These are phyloP conservation scores for Ogataea methylovora DNA, from an alignment of 805 yeast species.

Conservation along the genomic window DNA sequence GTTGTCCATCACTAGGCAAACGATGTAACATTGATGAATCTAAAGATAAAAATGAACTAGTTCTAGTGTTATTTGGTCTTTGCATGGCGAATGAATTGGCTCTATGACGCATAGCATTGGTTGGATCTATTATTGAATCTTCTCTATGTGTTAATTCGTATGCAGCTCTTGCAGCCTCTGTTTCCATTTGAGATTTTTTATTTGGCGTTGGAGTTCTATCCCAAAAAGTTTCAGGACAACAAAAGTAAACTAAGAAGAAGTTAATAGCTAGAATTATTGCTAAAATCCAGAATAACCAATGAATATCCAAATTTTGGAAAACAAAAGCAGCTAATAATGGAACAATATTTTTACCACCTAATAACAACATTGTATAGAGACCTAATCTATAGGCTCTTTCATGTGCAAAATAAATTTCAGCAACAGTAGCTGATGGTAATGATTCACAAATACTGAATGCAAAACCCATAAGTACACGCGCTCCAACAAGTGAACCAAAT, in stretches of 20 bases:
- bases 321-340: conserved; percentile 51
- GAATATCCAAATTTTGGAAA: conserved; percentile 40
- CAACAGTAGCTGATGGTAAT: conserved; percentile 51
- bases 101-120: background rate
- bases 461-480: conserved; percentile 49
- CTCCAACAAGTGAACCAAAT: conserved; percentile 47
- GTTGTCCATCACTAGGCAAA: background rate
- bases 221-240: conserved; percentile 64
- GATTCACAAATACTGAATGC: conserved; percentile 59
- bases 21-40: background rate
- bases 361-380: conserved; percentile 38
- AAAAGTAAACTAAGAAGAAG: conserved; percentile 37
- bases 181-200: conserved; percentile 39
- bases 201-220: conserved; percentile 44
- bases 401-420: conserved; percentile 46
- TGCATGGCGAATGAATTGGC: conserved; percentile 6
- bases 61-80: too few relatives aligned
- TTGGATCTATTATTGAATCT: background rate
- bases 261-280: conserved; percentile 43
- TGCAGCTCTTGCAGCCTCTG: conserved; percentile 36
- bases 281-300: conserved; percentile 57
- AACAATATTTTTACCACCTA: conserved; percentile 51
- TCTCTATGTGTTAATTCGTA: conserved; percentile 15
- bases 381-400: conserved; percentile 30
- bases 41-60: background rate